Evolutionary conservation across 306 rosid species (phyloP).

Genomic region (Rosa persica): DNA sequence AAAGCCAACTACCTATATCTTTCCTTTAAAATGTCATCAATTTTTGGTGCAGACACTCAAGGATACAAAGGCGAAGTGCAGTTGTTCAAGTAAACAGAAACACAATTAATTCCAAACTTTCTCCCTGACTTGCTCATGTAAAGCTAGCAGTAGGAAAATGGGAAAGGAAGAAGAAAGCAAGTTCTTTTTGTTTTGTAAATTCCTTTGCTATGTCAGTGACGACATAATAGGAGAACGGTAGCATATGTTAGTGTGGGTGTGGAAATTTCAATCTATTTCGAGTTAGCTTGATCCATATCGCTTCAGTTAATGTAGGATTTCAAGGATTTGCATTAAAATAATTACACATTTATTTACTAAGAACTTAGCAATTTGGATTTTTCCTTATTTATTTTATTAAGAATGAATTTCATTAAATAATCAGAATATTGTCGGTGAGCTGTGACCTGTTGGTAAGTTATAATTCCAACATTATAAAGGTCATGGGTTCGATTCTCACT

Average conservation of each 20-base stretch:
- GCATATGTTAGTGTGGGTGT: not conserved
- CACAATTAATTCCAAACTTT: conserved; percentile 29
- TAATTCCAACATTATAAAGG: no score
- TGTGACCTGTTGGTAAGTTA: no score
- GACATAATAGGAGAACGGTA: not conserved
- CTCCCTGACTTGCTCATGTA: conserved; percentile 30
- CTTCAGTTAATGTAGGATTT: no score
- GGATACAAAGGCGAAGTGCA: conserved; percentile 62
- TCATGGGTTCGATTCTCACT: no score
- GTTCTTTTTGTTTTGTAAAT: not conserved
- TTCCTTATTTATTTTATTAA: no score
- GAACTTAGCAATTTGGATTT: not conserved
- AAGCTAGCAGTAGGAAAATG: conserved; percentile 34
- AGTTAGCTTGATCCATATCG: not conserved
- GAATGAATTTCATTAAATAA: no score
- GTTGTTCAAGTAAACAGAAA: conserved; percentile 52
- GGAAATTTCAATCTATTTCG: not conserved
- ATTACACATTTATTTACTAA: not conserved
- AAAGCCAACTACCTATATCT: conserved; percentile 15
- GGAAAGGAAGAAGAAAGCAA: not conserved
- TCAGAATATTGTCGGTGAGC: no score
- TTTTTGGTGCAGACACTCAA: conserved; percentile 57
- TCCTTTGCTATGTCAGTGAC: not conserved
- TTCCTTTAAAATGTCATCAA: conserved; percentile 17
- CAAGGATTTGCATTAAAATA: not conserved